phyloP scores from a whole-genome alignment of 2,329 filamentous ascomycete species.

The Chaetomium globosum region DNA sequence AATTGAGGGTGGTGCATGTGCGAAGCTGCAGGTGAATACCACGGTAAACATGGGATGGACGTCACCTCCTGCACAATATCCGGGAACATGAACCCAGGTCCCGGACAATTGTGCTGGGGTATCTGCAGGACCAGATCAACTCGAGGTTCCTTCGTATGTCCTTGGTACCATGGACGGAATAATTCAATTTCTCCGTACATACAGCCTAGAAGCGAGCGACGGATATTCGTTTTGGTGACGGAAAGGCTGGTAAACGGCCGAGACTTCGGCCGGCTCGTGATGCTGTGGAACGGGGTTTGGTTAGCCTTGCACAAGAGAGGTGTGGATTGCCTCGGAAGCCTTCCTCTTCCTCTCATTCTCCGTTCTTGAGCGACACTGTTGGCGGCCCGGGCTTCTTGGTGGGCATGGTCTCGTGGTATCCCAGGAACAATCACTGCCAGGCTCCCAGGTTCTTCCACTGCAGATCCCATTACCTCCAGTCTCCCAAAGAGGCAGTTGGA shows the following conservation, averaged over 20 bases:
- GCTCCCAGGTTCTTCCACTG: not conserved
- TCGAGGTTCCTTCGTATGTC: not conserved
- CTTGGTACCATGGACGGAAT: not conserved
- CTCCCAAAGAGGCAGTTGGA: conserved; percentile 24
- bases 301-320: not conserved
- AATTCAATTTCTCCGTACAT: conserved; percentile 3
- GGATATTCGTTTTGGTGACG: not conserved
- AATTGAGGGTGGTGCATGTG: not conserved
- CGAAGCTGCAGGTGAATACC: not conserved
- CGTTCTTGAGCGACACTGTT: not conserved
- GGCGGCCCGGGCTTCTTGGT: not conserved
- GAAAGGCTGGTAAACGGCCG: not conserved
- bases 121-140: not conserved
- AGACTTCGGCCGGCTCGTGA: not conserved
- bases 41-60: not conserved
- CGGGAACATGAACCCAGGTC: not conserved
- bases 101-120: not conserved
- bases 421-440: not conserved
- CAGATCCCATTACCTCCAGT: conserved; percentile 11
- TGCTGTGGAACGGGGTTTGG: not conserved
- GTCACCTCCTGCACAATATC: not conserved
- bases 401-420: not conserved
- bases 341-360: not conserved
- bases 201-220: conserved; percentile 1
- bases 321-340: not conserved